Base-by-base conservation (phyloP, 78 protist genomes). In the Corallochytrium limacisporum region DNA sequence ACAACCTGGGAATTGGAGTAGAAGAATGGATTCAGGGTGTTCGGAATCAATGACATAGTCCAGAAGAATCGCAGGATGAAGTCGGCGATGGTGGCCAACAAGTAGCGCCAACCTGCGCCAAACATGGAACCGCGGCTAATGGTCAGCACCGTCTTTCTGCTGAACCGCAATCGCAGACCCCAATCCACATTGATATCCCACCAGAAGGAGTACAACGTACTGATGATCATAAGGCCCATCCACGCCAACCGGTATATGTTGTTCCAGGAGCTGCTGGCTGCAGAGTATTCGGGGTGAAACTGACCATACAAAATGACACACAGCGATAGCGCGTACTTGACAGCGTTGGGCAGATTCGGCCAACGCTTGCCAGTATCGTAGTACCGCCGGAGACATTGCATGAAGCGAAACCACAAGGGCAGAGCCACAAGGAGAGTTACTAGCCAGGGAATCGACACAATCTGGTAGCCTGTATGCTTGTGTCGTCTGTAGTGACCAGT, bases 101-200 rank as follows among this genome's bases (percentile, higher is more conserved):
- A n/a, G n/a, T n/a, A n/a, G n/a, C n/a, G n/a, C n/a, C n/a, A n/a
- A n/a, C n/a, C n/a, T n/a, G n/a, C n/a, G n/a, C n/a, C n/a, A n/a
- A n/a, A n/a, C n/a, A n/a, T n/a, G n/a, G n/a, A n/a, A n/a, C n/a
- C n/a, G n/a, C 59, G 26, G 28, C 22, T 53, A 12, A 53, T 15
- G 20, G 37, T 20, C 12, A 53, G 28, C 18, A 24, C 13, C 22
- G 59, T 20, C 28, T 29, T 15, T 24, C 63, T 40, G 18, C 31
- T 0, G 16, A 8, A 9, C 47, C 26, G 3, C 65, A n/a, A 8
- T 26, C 24, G 0, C 62, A 73, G 62, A 2, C 71, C 62, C 78
- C 78, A 73, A 26, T 73, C 78, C 78, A 73, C 62, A 24, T 3
- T 15, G 18, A 73, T 33, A 57, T 73, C 78, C 78, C 78, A 73